phyloP scores from a whole-genome alignment of 257 asterid species.

The Lithospermum erythrorhizon region DNA sequence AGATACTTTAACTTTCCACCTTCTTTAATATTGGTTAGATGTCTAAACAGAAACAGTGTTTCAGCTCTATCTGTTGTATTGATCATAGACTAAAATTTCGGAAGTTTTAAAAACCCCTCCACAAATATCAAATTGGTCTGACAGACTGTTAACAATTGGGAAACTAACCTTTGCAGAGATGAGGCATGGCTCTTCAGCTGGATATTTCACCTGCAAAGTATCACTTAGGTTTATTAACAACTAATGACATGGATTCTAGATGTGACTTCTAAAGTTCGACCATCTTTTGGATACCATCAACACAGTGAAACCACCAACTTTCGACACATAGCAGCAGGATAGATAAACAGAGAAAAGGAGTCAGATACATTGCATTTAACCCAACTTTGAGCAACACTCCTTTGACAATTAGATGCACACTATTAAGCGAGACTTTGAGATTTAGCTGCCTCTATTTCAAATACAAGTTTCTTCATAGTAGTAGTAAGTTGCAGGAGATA shows the following conservation, averaged over 20 bases:
- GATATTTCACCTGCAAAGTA: conserved; percentile 46
- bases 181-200: conserved; percentile 39
- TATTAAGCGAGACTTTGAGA: neutral
- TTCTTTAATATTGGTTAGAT: too few relatives aligned
- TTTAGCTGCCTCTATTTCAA: neutral
- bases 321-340: neutral
- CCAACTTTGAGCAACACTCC: neutral
- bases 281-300: neutral
- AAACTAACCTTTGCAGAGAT: conserved; percentile 59
- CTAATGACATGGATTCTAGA: neutral
- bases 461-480: neutral
- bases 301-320: neutral
- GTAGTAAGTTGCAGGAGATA: neutral
- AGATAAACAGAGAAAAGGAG: neutral
- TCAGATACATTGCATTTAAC: neutral
- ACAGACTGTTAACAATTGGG: conserved; percentile 2
- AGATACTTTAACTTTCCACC: too few relatives aligned
- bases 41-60: too few relatives aligned
- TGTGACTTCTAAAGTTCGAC: neutral
- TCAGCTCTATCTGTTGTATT: too few relatives aligned
- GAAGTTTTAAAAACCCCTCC: too few relatives aligned
- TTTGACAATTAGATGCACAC: neutral
- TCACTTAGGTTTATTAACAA: neutral
- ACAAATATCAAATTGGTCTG: neutral
- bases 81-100: too few relatives aligned